Evolutionary conservation across 306 rosid species (phyloP), one percentile per base, ranked within the genome.

Genomic region (Quercus glauca): DNA sequence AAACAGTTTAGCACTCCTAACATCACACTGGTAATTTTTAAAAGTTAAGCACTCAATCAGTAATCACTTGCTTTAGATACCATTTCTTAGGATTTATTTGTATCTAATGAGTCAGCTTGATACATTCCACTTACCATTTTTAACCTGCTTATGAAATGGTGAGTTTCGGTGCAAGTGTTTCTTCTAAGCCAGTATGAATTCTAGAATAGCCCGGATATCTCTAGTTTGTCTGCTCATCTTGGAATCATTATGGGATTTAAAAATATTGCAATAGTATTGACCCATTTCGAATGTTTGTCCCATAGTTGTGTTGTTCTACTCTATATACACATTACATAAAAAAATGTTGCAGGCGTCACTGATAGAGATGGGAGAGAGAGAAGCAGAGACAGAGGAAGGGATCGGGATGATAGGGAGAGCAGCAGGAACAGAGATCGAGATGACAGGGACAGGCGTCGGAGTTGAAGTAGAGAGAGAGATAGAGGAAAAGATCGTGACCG

Each of bases 351-450:
- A 95, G 99, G 96, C 79, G 90, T 88, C 33, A 20, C 78, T 59
- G 97, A 91, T 56, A 87, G 81, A 82, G 99, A 92, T 84, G 83
- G 89, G 61, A 84, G 91, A 86, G 97, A 92, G 82, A 93, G 91
- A 85, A 83, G 94, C 76, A 86, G 93, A 82, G 98, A 87, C 80
- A 87, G 95, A 76, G 97, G 88, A 79, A 90, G 97, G 83, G 97
- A 91, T 7, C 87, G 85, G 10, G 85, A 83, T 55, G 92, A 90
- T 71, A 86, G 93, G 51, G 92, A 81, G 23, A 81, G 86, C 78
- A 85, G 91, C 83, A 79, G 83, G 87, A 84, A 33, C 84, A 91
- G 89, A 81, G 97, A 90, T 70, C 87, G 92, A 75, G 90, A 81
- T 10, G 87, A 80, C 7, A 85, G 87, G 78, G 97, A 91, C 69